Evolutionary conservation across 1,284 basidiomycete genomes (phyloP).

Genomic region (Apiotrichum domesticum): DNA sequence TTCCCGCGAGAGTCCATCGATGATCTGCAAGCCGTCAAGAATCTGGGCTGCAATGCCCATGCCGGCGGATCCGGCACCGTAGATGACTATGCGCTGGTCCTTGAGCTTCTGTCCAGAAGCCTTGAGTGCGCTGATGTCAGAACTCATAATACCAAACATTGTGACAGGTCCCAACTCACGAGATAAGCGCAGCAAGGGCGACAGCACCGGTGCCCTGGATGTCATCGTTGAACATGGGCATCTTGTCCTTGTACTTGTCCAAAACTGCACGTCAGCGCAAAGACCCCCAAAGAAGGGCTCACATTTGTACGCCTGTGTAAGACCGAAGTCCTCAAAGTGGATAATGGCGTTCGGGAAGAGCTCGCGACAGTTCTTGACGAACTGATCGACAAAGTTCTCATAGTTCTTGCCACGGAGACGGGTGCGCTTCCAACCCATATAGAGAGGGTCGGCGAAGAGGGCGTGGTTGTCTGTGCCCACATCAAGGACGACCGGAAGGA

Average conservation of each 20-base stretch:
- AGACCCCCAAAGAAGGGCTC: neutral
- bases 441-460: slow-evolving; percentile 44
- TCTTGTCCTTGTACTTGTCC: slow-evolving; percentile 54
- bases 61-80: slow-evolving; percentile 75
- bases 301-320: slow-evolving; percentile 57
- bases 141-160: too few species aligned
- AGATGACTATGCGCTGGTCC: slow-evolving; percentile 71
- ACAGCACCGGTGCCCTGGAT: slow-evolving; percentile 78
- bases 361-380: slow-evolving; percentile 44
- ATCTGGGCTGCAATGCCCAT: slow-evolving; percentile 62
- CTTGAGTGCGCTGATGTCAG: slow-evolving; percentile 50
- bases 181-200: slow-evolving; percentile 49
- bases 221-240: slow-evolving; percentile 64
- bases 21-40: slow-evolving; percentile 65
- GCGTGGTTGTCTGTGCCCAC: slow-evolving; percentile 70
- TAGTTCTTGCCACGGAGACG: slow-evolving; percentile 47
- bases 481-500: slow-evolving; percentile 63
- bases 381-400: slow-evolving; percentile 50
- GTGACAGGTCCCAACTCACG: slow-evolving; percentile 24
- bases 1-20: slow-evolving; percentile 53
- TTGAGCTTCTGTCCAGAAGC: slow-evolving; percentile 61
- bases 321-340: slow-evolving; percentile 50
- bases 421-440: slow-evolving; percentile 50
- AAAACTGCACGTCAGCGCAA: slow-evolving; percentile 47
- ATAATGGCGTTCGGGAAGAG: slow-evolving; percentile 48